These are phyloP conservation scores for Saccharomycopsis selenospora DNA, from an alignment of 805 yeast species.

Conservation along the genomic window DNA sequence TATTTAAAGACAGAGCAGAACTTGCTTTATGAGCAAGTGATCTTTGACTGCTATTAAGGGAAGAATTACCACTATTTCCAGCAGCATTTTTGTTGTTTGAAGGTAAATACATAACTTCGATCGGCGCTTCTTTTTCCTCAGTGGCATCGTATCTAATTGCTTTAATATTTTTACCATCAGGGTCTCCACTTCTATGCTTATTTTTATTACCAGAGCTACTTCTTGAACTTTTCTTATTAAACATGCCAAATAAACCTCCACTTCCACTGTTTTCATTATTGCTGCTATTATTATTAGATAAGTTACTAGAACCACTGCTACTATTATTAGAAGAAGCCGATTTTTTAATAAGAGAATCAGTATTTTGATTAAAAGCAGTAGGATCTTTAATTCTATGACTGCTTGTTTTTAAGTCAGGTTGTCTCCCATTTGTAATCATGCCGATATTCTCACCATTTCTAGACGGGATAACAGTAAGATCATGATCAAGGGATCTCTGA, in stretches of 20 bases:
- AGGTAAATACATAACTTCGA: slow-evolving; percentile 20
- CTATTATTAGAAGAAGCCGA: not conserved
- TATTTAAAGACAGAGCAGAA: slow-evolving; percentile 4
- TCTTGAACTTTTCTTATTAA: slow-evolving; percentile 12
- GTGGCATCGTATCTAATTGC: slow-evolving; percentile 20
- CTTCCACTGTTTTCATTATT: not conserved
- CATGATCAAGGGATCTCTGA: not conserved
- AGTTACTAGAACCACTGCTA: not conserved
- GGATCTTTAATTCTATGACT: not conserved
- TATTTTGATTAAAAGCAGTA: not conserved
- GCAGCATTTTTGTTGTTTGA: slow-evolving; percentile 5
- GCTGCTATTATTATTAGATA: not conserved
- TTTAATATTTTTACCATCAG: slow-evolving; percentile 5
- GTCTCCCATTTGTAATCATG: slow-evolving; percentile 10
- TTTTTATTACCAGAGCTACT: not conserved
- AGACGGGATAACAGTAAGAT: slow-evolving; percentile 10
- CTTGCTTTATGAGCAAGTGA: slow-evolving; percentile 8
- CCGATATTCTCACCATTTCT: slow-evolving; percentile 9
- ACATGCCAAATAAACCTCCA: slow-evolving; percentile 17
- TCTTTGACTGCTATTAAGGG: not conserved
- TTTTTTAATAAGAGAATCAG: not conserved
- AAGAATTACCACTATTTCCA: not conserved
- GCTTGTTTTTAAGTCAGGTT: not conserved
- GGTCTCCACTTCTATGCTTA: not conserved
- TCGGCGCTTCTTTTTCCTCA: slow-evolving; percentile 20